These are phyloP conservation scores for Cornus florida DNA, from an alignment of 148 eudicot genomes.

Conservation along the genomic window DNA sequence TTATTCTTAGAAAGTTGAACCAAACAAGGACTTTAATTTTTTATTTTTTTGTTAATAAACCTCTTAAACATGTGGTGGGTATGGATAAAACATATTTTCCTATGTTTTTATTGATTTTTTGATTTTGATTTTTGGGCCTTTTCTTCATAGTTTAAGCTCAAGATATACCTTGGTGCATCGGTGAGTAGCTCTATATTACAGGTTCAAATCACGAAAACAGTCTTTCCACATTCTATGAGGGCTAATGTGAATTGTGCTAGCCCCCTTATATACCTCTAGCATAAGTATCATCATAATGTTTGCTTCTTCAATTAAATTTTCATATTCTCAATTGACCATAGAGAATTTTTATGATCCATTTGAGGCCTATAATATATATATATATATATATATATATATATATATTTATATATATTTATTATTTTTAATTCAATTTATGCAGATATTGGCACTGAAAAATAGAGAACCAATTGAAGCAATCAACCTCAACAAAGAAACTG, in stretches of 20 bases:
- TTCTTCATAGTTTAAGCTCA: too few species aligned
- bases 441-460: conserved; percentile 69
- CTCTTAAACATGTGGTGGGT: not conserved
- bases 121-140: too few species aligned
- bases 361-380: too few species aligned
- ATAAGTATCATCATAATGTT: not conserved
- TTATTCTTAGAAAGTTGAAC: too few species aligned
- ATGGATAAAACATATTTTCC: not conserved
- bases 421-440: conserved; percentile 6
- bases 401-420: not conserved
- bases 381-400: not conserved
- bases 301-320: not conserved
- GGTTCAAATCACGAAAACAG: too few species aligned
- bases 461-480: conserved; percentile 84
- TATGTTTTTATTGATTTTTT: not conserved
- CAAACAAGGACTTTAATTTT: too few species aligned
- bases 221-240: too few species aligned
- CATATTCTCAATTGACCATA: not conserved
- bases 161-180: too few species aligned
- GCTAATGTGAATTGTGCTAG: too few species aligned
- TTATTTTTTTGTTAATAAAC: not conserved
- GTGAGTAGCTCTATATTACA: too few species aligned
- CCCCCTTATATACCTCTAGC: not conserved
- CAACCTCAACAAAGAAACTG: conserved; percentile 93
- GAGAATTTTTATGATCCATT: too few species aligned